Base-by-base conservation (phyloP, 2,329 filamentous ascomycete species). In the Calonectria hongkongensis region DNA sequence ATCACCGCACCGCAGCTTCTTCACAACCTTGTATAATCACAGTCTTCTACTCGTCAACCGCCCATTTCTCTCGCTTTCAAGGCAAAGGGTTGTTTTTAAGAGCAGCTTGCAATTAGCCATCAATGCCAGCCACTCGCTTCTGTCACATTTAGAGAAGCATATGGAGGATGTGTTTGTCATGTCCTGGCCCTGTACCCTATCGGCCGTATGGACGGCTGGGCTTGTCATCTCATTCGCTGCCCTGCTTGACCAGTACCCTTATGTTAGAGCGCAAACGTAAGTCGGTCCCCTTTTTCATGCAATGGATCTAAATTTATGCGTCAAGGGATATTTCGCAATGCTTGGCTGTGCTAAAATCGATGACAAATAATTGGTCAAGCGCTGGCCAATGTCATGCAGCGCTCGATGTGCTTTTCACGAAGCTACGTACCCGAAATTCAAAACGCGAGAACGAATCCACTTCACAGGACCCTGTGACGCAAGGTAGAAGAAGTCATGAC, bases 181-280 rank as follows among this genome's bases (percentile, higher is more conserved):
- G n/a, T 75, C 72, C 74, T 85, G 83, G 83, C 83, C 83, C 0
- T 81, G 82, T 0, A 81, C 80, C 13, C 74, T 85, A 30, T 83
- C 83, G 0, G 80, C 82, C 1, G 74, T 78, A 0, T 85, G 83
- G 83, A 85, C 84, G 82, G 80, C 82, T 8, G 83, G 84, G 9
- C 75, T 85, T 1, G 80, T 84, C 6, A 73, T 85, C 9, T 82
- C 82, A 2, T 84, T 84, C 70, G 81, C 82, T 8, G 78, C 77
- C 43, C 76, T 81, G n/a, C 74, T 83, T 27, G 76, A 78, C 12
- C 69, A 81, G 8, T 83, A 83, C 33, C 74, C 77, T 3, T 43
- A 69, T 18, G 54, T 66, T n/a, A 80, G 80, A 45, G 76, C 66
- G 2, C 64, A 67, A 36, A 67, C 48, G 73, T 75, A 56, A 41